Conservation (phyloP, 176 grass and related monocot genomes). For the Avena atlantica region DNA sequence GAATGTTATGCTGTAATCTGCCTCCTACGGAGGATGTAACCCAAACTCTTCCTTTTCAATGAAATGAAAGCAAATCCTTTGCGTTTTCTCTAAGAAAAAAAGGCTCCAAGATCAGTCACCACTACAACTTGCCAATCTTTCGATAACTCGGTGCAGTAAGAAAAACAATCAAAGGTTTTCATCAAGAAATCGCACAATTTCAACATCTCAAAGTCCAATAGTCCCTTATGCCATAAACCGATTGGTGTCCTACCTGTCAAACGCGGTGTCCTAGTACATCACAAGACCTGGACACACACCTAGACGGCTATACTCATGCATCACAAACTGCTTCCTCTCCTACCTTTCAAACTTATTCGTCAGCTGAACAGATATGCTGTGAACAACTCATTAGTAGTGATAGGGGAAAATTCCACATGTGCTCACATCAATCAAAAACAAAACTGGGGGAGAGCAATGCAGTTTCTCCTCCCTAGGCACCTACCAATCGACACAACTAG, state of each 20-base stretch:
- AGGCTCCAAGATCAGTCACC: neutral
- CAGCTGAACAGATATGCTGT: neutral
- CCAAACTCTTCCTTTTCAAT: no score
- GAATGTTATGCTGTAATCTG: no score
- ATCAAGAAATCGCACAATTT: neutral
- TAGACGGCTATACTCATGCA: neutral
- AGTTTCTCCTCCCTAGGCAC: neutral
- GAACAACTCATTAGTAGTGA: neutral
- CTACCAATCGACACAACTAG: constrained; percentile 15
- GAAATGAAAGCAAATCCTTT: no score
- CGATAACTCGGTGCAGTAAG: neutral
- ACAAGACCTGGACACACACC: neutral
- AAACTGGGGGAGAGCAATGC: constrained; percentile 17
- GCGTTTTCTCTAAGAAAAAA: no score
- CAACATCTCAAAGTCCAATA: neutral
- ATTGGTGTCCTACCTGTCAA: neutral
- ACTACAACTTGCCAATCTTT: neutral
- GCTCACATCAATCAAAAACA: neutral
- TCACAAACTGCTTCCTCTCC: neutral
- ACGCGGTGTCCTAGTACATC: no score
- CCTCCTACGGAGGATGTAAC: no score
- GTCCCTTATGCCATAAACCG: neutral
- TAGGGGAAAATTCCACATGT: neutral
- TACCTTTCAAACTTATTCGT: neutral
- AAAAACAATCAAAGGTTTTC: neutral